Evolutionary conservation across 352 stramenopile genomes (phyloP).

Genomic region (Phytopythium sindhum): DNA sequence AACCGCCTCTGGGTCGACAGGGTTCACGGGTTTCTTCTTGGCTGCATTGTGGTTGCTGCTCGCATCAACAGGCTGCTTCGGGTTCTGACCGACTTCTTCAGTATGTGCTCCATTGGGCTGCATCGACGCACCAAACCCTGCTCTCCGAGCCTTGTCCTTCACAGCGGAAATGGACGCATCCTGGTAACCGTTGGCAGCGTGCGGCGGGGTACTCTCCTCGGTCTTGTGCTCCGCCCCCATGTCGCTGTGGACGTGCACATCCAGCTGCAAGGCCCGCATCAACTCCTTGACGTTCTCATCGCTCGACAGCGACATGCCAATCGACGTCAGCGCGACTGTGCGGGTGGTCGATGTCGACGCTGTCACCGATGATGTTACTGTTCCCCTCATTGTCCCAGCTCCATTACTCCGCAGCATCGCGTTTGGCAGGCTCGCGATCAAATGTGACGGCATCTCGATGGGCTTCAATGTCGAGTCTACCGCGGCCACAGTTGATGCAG

Average conservation of each 20-base stretch:
- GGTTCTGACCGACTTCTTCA: neutral
- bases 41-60: neutral
- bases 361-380: neutral
- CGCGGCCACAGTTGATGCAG: constrained; percentile 10
- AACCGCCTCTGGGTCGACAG: constrained; percentile 18
- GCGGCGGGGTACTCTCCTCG: constrained; percentile 44
- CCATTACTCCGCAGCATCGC: neutral
- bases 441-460: constrained; percentile 29
- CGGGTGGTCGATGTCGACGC: constrained; percentile 6
- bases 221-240: constrained; percentile 45
- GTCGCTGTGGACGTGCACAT: constrained; percentile 17
- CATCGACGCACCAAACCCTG: neutral
- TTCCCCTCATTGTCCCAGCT: no score
- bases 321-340: constrained; percentile 4
- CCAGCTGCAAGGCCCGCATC: constrained; percentile 48
- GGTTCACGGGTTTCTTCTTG: neutral
- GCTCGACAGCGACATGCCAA: constrained; percentile 19
- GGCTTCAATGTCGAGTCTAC: constrained; percentile 16
- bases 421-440: constrained; percentile 18
- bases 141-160: neutral
- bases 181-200: constrained; percentile 19
- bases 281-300: constrained; percentile 44
- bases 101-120: neutral
- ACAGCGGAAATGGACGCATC: neutral
- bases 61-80: no score